These are phyloP conservation scores for Phytophthora foliorum DNA, from an alignment of 352 stramenopile species.

Conservation along the genomic window DNA sequence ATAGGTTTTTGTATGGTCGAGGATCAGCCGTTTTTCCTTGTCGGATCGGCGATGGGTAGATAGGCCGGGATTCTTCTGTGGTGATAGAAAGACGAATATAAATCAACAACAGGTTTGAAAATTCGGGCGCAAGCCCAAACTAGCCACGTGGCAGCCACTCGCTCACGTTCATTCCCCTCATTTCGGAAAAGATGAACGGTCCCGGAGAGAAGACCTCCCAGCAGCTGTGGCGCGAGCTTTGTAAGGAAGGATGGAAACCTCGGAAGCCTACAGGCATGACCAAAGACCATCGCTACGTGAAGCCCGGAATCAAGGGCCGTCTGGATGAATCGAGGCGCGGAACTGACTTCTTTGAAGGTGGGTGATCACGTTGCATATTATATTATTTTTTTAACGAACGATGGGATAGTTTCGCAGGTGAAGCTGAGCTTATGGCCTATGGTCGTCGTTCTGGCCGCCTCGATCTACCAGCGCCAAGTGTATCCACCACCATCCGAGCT, in stretches of 20 bases:
- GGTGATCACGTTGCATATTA: too few species aligned
- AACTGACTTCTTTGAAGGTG: constrained; percentile 4
- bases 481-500: background rate
- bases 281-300: background rate
- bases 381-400: too few species aligned
- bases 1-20: too few species aligned
- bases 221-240: constrained; percentile 1
- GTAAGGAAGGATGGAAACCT: constrained; percentile 1
- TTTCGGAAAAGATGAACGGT: constrained; percentile 1
- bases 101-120: too few species aligned
- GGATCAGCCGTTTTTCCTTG: too few species aligned
- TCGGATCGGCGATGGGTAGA: too few species aligned
- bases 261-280: background rate
- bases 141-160: background rate
- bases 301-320: background rate
- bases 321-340: background rate
- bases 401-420: too few species aligned
- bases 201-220: too few species aligned
- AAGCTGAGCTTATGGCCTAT: too few species aligned
- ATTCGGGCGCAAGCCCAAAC: too few species aligned
- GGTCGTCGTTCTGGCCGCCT: background rate
- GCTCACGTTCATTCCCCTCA: too few species aligned
- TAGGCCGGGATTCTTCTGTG: background rate
- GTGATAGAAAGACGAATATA: background rate
- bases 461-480: background rate